phyloP scores from a whole-genome alignment of 1,284 basidiomycete species.

The Rhodotorula sp. region DNA sequence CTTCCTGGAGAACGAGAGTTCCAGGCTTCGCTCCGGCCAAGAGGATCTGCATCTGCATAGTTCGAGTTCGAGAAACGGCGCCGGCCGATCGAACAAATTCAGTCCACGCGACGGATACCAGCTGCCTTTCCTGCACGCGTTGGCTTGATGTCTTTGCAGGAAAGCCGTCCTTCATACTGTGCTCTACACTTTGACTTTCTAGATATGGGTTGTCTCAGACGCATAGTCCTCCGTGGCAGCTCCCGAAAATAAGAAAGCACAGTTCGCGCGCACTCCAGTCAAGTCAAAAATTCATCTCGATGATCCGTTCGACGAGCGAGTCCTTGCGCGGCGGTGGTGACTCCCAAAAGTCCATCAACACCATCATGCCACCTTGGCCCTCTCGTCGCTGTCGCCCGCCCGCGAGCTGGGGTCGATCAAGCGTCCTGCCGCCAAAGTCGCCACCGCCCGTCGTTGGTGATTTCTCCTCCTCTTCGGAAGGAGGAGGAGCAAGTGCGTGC shows the following conservation, averaged over 20 bases:
- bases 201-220: too few species aligned
- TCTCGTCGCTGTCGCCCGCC: not conserved
- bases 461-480: not conserved
- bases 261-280: not conserved
- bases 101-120: too few species aligned
- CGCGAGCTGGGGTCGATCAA: not conserved
- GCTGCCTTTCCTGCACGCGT: too few species aligned
- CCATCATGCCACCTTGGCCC: conserved; percentile 8
- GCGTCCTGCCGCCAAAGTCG: not conserved
- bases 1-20: too few species aligned
- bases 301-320: not conserved
- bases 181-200: too few species aligned
- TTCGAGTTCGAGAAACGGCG: too few species aligned
- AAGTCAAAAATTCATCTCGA: conserved; percentile 12
- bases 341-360: conserved; percentile 18
- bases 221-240: not conserved
- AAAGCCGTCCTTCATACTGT: too few species aligned
- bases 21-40: too few species aligned
- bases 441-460: not conserved
- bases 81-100: too few species aligned
- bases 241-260: too few species aligned
- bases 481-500: conserved; percentile 2
- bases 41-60: too few species aligned
- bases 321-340: not conserved
- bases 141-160: too few species aligned